These are phyloP conservation scores for Nigrospora oryzae DNA, from an alignment of 2,329 filamentous ascomycete genomes.

Conservation along the genomic window DNA sequence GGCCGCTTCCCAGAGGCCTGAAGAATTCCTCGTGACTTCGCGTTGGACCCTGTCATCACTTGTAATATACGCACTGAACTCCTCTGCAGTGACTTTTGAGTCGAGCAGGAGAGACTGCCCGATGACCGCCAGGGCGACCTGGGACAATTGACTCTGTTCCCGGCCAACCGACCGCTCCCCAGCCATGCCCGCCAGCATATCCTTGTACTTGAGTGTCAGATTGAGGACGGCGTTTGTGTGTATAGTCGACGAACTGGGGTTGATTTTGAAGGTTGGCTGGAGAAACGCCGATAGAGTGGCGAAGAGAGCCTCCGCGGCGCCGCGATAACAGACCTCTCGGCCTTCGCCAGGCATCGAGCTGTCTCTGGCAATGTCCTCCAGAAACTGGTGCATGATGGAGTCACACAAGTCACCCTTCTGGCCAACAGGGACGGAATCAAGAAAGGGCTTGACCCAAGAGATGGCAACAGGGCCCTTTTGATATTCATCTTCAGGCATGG, in stretches of 20 bases:
- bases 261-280: slow-evolving; percentile 33
- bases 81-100: slow-evolving; percentile 59
- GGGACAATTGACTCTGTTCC: slow-evolving; percentile 41
- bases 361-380: slow-evolving; percentile 54
- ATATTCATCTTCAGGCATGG: slow-evolving; percentile 41
- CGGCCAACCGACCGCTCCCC: slow-evolving; percentile 35
- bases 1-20: slow-evolving; percentile 71
- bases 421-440: slow-evolving; percentile 66
- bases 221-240: slow-evolving; percentile 59
- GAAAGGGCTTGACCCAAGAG: slow-evolving; percentile 70
- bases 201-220: slow-evolving; percentile 53
- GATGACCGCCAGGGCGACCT: slow-evolving; percentile 55
- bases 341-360: slow-evolving; percentile 45
- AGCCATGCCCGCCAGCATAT: slow-evolving; percentile 48
- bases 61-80: slow-evolving; percentile 57
- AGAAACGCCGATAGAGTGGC: slow-evolving; percentile 50
- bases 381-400: slow-evolving; percentile 66
- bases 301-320: slow-evolving; percentile 53
- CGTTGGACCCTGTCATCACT: slow-evolving; percentile 51
- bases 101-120: slow-evolving; percentile 61
- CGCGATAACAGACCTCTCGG: slow-evolving; percentile 52
- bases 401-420: slow-evolving; percentile 75
- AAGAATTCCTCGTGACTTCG: slow-evolving; percentile 61
- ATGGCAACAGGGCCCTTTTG: slow-evolving; percentile 55
- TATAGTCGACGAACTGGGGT: slow-evolving; percentile 45